Conservation (phyloP, 768 basidiomycete species). For the Amanita thiersii region DNA sequence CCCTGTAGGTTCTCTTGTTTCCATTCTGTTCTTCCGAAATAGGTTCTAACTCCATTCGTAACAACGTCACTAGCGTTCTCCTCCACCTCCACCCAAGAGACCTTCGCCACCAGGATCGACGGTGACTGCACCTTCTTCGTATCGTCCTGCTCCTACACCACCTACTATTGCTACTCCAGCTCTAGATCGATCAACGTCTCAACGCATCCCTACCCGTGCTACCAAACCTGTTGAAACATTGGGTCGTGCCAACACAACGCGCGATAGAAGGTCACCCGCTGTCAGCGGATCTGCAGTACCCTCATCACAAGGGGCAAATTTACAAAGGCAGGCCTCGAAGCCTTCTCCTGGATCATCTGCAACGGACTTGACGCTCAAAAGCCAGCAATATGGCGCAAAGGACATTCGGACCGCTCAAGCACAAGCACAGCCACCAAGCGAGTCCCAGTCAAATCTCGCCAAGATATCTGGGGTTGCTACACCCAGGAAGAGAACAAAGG, state of each 20-base stretch:
- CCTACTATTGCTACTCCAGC: constrained; percentile 54
- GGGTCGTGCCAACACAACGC: constrained; percentile 62
- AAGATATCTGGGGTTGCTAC: constrained; percentile 72
- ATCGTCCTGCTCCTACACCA: constrained; percentile 73
- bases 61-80: constrained; percentile 28
- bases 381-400: constrained; percentile 22
- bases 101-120: constrained; percentile 19
- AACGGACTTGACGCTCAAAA: constrained; percentile 48
- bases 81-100: constrained; percentile 44
- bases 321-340: constrained; percentile 28
- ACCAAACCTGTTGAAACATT: constrained; percentile 40
- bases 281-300: constrained; percentile 5
- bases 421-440: constrained; percentile 46
- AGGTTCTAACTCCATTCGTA: constrained; percentile 8
- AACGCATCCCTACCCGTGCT: constrained; percentile 58
- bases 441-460: constrained; percentile 57
- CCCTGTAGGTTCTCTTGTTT: constrained; percentile 36
- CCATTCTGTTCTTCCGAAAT: constrained; percentile 7
- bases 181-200: constrained; percentile 84
- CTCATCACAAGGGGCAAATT: constrained; percentile 15
- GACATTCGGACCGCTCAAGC: constrained; percentile 32
- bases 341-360: constrained; percentile 52
- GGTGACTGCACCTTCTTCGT: constrained; percentile 41
- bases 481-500: constrained; percentile 81
- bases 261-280: constrained; percentile 48